phyloP scores from a whole-genome alignment of 768 basidiomycete species.

The Boletellus emodensis region DNA sequence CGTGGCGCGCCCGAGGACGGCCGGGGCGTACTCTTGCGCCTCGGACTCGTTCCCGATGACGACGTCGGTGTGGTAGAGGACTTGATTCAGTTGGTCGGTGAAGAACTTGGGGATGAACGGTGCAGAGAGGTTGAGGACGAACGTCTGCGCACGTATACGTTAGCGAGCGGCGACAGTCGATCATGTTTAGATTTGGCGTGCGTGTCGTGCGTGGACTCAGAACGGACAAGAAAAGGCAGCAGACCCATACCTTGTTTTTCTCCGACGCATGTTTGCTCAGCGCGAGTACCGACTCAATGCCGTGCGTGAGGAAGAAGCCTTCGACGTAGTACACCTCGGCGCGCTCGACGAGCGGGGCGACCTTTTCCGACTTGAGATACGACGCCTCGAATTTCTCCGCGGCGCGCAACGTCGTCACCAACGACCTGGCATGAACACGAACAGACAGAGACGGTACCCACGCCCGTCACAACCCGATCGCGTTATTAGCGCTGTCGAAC shows the following conservation, averaged over 20 bases:
- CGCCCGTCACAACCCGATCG: neutral
- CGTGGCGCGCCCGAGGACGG: constrained; percentile 62
- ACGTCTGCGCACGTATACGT: constrained; percentile 50
- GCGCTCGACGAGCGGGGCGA: constrained; percentile 71
- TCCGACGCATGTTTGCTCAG: constrained; percentile 75
- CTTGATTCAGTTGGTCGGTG: constrained; percentile 68
- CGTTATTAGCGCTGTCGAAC: too few relatives aligned
- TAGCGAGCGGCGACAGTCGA: neutral
- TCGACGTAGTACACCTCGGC: constrained; percentile 93
- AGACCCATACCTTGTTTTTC: constrained; percentile 59
- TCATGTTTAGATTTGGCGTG: too few relatives aligned
- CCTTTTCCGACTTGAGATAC: constrained; percentile 71
- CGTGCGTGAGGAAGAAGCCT: constrained; percentile 97
- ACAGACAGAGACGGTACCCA: too few relatives aligned
- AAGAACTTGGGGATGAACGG: constrained; percentile 98
- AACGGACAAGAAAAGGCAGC: neutral
- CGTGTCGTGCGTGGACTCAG: too few relatives aligned
- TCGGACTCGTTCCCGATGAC: constrained; percentile 97
- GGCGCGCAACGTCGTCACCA: constrained; percentile 85
- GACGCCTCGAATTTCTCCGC: constrained; percentile 86
- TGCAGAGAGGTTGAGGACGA: constrained; percentile 91
- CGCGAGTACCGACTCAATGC: constrained; percentile 62
- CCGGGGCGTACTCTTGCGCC: constrained; percentile 79
- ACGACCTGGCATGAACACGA: constrained; percentile 50
- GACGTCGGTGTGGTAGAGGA: constrained; percentile 83